phyloP scores from a whole-genome alignment of 441 rosid species.

The Breynia disticha region DNA sequence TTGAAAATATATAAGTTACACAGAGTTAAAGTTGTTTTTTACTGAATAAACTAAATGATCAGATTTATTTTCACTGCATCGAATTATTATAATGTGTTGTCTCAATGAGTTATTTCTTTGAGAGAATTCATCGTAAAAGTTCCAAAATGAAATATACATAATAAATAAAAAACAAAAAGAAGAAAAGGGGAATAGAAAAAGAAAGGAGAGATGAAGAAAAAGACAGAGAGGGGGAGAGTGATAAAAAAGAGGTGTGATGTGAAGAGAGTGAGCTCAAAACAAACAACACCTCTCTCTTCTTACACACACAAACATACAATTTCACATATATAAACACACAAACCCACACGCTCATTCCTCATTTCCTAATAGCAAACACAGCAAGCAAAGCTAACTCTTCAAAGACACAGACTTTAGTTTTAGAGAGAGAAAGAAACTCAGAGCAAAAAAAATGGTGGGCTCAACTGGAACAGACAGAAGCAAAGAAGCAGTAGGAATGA shows the following conservation, averaged over 20 bases:
- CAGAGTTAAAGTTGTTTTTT: too few relatives aligned
- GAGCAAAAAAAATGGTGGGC: constrained; percentile 71
- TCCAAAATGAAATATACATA: too few relatives aligned
- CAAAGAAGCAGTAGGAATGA: constrained; percentile 99
- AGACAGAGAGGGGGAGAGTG: too few relatives aligned
- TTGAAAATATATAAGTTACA: too few relatives aligned
- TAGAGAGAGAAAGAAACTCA: constrained; percentile 17
- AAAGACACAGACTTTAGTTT: constrained; percentile 2
- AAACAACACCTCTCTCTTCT: background rate
- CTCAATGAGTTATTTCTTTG: too few relatives aligned
- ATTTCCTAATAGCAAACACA: constrained; percentile 10
- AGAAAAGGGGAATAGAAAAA: background rate
- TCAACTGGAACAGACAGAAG: constrained; percentile 88
- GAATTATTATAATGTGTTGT: too few relatives aligned
- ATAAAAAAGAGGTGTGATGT: background rate
- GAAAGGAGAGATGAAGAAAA: background rate
- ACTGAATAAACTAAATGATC: too few relatives aligned
- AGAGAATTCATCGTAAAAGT: too few relatives aligned
- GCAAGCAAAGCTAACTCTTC: too few relatives aligned
- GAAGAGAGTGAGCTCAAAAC: constrained; percentile 5
- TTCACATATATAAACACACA: background rate
- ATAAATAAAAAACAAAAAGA: background rate
- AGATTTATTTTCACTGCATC: too few relatives aligned
- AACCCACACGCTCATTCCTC: background rate
- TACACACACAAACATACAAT: background rate